phyloP scores from a whole-genome alignment of 2,329 filamentous ascomycete species.

The Leptographium procerum region DNA sequence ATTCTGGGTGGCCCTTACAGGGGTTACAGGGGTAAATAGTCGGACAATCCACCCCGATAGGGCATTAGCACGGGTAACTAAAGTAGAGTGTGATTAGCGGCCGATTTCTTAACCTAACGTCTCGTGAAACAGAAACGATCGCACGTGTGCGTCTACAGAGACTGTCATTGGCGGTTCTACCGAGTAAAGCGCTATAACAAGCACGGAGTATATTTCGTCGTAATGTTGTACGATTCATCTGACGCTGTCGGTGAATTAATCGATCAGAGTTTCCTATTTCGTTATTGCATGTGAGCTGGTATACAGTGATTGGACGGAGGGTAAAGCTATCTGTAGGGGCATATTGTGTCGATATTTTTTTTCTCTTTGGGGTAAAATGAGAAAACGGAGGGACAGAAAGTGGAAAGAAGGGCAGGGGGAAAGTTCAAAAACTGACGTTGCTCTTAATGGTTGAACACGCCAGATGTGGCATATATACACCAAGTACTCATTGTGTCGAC shows the following conservation, averaged over 20 bases:
- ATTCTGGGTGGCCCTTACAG: not conserved
- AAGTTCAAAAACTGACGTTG: not conserved
- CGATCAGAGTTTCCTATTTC: not conserved
- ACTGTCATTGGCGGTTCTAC: not conserved
- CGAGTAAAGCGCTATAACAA: not conserved
- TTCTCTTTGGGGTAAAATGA: not conserved
- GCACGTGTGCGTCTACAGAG: not conserved
- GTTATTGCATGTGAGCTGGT: not conserved
- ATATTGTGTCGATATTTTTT: not conserved
- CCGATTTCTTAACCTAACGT: too few relatives aligned
- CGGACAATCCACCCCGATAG: too few relatives aligned
- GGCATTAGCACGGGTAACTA: too few relatives aligned
- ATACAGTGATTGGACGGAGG: not conserved
- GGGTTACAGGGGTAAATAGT: too few relatives aligned
- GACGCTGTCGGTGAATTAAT: not conserved
- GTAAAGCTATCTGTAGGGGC: not conserved
- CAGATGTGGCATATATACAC: not conserved
- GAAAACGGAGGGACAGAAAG: not conserved
- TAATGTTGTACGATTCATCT: not conserved
- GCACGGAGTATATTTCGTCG: not conserved
- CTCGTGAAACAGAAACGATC: too few relatives aligned
- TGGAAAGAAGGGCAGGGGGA: too few relatives aligned
- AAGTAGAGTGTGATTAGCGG: not conserved
- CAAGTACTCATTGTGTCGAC: not conserved
- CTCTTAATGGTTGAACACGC: not conserved